Conservation (phyloP, 768 basidiomycete genomes). For the Kwoniella mangroviensis region DNA sequence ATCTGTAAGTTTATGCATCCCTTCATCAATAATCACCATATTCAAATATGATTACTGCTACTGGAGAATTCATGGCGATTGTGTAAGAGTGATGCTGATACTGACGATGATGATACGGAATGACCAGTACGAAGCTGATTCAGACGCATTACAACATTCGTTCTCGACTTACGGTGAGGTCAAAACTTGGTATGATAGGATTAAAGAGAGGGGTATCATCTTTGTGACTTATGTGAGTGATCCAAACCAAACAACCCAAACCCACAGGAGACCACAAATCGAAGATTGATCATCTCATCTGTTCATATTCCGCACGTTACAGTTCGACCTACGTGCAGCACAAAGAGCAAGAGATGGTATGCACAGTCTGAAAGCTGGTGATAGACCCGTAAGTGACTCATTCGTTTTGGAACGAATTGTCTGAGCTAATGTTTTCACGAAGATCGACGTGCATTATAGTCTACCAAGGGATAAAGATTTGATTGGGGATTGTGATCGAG, state of each 20-base stretch:
- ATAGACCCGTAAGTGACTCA: conserved; percentile 75
- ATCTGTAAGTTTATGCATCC: conserved; percentile 72
- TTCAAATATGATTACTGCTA: too few species aligned
- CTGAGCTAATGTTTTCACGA: conserved; percentile 2
- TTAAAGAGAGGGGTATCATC: conserved; percentile 94
- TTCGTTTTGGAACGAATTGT: not conserved
- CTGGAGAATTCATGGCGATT: too few species aligned
- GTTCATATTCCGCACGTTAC: not conserved
- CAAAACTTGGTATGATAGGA: conserved; percentile 95
- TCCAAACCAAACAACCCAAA: too few species aligned
- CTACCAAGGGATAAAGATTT: conserved; percentile 84
- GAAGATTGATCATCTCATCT: too few species aligned
- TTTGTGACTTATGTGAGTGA: conserved; percentile 93
- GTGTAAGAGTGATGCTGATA: too few species aligned
- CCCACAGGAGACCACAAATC: too few species aligned
- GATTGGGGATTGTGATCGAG: conserved; percentile 66
- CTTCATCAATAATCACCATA: not conserved
- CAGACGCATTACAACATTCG: conserved; percentile 73
- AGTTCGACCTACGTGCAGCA: conserved; percentile 93
- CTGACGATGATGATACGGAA: too few species aligned
- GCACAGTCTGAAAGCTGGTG: conserved; percentile 85
- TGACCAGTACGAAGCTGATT: conserved; percentile 57
- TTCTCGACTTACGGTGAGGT: conserved; percentile 96
- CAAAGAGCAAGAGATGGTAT: conserved; percentile 87
- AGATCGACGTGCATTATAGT: conserved; percentile 99